A percentile compares a stretch with the other conserved stretches of the same genome.
phyloP scores from a whole-genome alignment of 345 rosid species.

The Lepidium aucheri region DNA sequence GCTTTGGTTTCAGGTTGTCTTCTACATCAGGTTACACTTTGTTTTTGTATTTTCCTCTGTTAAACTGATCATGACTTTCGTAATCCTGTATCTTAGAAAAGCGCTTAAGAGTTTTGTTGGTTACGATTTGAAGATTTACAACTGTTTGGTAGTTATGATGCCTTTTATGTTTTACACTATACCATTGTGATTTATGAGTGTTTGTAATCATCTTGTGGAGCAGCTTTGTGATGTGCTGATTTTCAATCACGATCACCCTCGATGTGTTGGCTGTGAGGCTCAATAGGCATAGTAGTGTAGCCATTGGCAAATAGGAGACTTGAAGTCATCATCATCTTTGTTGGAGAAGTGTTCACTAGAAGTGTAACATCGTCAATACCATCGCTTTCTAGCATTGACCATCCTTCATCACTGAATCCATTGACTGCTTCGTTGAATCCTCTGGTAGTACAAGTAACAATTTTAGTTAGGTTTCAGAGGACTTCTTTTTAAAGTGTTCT shows the following conservation, averaged over 20 bases:
- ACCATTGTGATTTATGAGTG: conserved; percentile 25
- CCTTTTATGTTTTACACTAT: background rate
- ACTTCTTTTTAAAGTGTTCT: background rate
- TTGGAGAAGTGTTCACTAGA: conserved; percentile 83
- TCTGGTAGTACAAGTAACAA: conserved; percentile 31
- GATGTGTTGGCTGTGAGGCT: conserved; percentile 74
- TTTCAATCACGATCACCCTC: conserved; percentile 91
- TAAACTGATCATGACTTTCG: background rate
- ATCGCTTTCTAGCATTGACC: conserved; percentile 91
- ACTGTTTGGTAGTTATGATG: background rate
- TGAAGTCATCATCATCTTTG: conserved; percentile 64
- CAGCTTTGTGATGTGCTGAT: conserved; percentile 86
- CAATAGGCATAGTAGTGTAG: conserved; percentile 60
- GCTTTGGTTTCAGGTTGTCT: conserved; percentile 99
- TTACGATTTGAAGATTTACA: background rate
- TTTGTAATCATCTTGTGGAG: conserved; percentile 30
- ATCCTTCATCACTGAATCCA: conserved; percentile 90
- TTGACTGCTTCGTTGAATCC: conserved; percentile 96
- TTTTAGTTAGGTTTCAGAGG: background rate
- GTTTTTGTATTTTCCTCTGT: conserved; percentile 28
- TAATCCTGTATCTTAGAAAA: background rate
- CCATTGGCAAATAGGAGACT: conserved; percentile 63
- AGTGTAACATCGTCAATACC: conserved; percentile 90
- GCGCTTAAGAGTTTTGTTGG: background rate
- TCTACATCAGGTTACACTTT: conserved; percentile 76